Conservation (phyloP, 192 early-diverging fungal genomes). For the Coemansia sp. region DNA sequence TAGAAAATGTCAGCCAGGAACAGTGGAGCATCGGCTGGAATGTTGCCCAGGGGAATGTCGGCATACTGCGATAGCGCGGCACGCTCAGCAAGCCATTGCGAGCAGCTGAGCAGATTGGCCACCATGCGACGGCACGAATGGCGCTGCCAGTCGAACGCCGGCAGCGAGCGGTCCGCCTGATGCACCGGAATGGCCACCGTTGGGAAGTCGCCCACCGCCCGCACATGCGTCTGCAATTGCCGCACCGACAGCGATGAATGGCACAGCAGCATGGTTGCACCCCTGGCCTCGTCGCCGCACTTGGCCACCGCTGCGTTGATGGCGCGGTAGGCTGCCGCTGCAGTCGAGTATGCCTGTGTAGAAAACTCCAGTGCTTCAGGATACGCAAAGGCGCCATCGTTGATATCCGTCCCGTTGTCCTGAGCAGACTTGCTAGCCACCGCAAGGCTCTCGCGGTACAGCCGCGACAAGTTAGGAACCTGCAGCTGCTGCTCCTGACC, state of each 20-base stretch:
- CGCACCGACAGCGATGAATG: constrained; percentile 62
- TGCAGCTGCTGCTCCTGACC: constrained; percentile 56
- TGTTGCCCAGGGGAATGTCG: constrained; percentile 88
- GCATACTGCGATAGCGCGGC: constrained; percentile 75
- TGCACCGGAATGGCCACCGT: constrained; percentile 66
- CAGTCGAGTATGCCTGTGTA: constrained; percentile 24
- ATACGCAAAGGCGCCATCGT: constrained; percentile 45
- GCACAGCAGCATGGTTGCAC: constrained; percentile 70
- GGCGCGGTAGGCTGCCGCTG: constrained; percentile 36
- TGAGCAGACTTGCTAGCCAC: constrained; percentile 12
- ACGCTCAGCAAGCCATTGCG: constrained; percentile 71
- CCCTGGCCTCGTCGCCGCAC: constrained; percentile 60
- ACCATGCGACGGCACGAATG: constrained; percentile 71
- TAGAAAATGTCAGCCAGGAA: constrained; percentile 84
- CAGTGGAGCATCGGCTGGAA: constrained; percentile 73
- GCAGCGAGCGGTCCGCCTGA: constrained; percentile 68
- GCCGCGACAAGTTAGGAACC: constrained; percentile 66
- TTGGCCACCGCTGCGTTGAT: constrained; percentile 61
- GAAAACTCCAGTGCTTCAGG: constrained; percentile 33
- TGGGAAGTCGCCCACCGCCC: constrained; percentile 67
- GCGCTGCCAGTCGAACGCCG: constrained; percentile 83
- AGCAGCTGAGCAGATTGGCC: constrained; percentile 68
- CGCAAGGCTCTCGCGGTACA: constrained; percentile 61
- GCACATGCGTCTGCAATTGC: constrained; percentile 52
- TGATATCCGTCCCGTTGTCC: constrained; percentile 6